Percentiles rank a stretch among this genome's conserved stretches.
Conservation (phyloP, 139 green algal species). For the Chlorella sp. region DNA sequence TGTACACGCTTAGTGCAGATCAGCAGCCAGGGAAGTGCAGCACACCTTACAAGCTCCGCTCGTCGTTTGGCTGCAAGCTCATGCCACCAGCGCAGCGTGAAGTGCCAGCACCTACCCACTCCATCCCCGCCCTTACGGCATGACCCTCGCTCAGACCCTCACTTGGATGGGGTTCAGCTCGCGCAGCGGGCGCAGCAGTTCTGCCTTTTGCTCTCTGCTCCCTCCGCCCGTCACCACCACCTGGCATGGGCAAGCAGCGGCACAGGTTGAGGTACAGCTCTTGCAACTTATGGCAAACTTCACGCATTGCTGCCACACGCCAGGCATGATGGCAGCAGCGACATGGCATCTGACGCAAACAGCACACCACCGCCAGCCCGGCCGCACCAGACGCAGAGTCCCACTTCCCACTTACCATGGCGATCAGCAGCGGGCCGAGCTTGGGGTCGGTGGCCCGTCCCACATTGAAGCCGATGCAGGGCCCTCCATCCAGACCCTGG, state of each 20-base stretch:
- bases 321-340: too few relatives aligned
- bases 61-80: background rate
- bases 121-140: too few relatives aligned
- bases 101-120: background rate
- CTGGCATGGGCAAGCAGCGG: background rate
- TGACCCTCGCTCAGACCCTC: background rate
- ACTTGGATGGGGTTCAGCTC: slow-evolving; percentile 8
- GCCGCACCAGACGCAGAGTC: background rate
- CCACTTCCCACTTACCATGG: background rate
- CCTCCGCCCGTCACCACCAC: background rate
- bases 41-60: background rate
- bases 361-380: background rate
- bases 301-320: background rate
- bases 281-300: too few relatives aligned
- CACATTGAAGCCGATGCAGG: slow-evolving; percentile 12
- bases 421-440: background rate
- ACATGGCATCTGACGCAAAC: too few relatives aligned
- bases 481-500: too few relatives aligned
- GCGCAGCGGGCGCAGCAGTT: slow-evolving; percentile 7
- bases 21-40: background rate
- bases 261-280: background rate
- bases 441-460: background rate
- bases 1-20: background rate
- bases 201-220: background rate
- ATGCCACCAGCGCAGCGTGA: too few relatives aligned